Evolutionary conservation across 2,329 filamentous ascomycete genomes (phyloP), one percentile per base, ranked within the genome.

Genomic region (Mycocentrospora acerina): DNA sequence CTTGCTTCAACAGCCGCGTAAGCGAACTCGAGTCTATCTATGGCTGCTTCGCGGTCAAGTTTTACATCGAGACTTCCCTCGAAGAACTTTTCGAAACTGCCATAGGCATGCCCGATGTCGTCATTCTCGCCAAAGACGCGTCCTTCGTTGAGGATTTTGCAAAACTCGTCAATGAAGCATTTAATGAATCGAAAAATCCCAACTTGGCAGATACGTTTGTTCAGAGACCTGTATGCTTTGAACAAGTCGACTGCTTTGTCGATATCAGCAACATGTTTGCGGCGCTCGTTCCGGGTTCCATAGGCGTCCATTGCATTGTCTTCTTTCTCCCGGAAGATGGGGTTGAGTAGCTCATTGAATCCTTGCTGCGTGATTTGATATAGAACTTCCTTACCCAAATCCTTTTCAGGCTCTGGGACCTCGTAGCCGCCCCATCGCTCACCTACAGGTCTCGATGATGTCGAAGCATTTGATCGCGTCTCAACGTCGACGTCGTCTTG

Each of bases 331-430:
- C 85, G 85, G 71, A 98, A 98, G 0, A 98, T 75, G 1, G 83
- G 78, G 59, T 97, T 88, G 0, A 98, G 79, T 2, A 97, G 74
- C 67, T 97, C 90, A 58, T 97, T 96, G 70, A 95, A 88, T 0
- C 89, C 86, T 66, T 95, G 86, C 65, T 96, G 90, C 0, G 88
- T 90, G 22, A 94, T 83, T 63, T 95, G 88, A 59, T 95, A 96
- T 1, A 97, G 72, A 4, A 96, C 86, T 60, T 97, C 89, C 53
- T 86, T 88, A 25, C 88, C 89, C 5, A 88, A 83, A 62, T 95
- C 90, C 42, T 79, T 79, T 64, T 95, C 90, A 1, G 85, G 83
- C 50, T 87, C 82, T 1, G 87, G 86, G 12, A 94, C 83, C 35
- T 89, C 86, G 64, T 88, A 84, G 13, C 85, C 85, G 32, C 84